phyloP scores from a whole-genome alignment of 441 rosid species.

The Populus trichocarpa region DNA sequence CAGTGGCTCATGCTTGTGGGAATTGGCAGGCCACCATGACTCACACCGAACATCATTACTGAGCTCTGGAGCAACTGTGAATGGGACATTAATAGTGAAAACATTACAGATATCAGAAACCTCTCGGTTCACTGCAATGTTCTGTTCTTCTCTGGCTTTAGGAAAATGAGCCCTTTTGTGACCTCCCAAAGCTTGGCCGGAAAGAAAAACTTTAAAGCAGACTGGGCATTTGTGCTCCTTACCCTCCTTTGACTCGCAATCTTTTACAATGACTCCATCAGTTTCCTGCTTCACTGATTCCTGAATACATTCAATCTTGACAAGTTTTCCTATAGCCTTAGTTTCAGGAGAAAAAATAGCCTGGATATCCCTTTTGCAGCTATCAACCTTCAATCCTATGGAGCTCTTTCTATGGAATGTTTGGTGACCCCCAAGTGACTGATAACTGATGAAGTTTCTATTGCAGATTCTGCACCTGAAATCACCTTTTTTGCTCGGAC shows the following conservation, averaged over 20 bases:
- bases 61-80: slow-evolving; percentile 13
- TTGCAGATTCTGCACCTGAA: slow-evolving; percentile 50
- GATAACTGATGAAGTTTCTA: slow-evolving; percentile 41
- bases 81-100: slow-evolving; percentile 19
- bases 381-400: slow-evolving; percentile 19
- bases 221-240: slow-evolving; percentile 39
- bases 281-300: slow-evolving; percentile 21
- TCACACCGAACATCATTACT: slow-evolving; percentile 22
- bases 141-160: slow-evolving; percentile 21
- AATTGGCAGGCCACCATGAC: slow-evolving; percentile 22
- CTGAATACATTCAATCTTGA: slow-evolving; percentile 14
- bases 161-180: slow-evolving; percentile 50
- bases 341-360: slow-evolving; percentile 20
- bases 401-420: slow-evolving; percentile 40
- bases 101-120: slow-evolving; percentile 15
- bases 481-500: slow-evolving; percentile 20
- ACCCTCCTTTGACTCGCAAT: slow-evolving; percentile 15
- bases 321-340: slow-evolving; percentile 19
- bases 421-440: slow-evolving; percentile 78
- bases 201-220: slow-evolving; percentile 38
- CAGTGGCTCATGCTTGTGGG: slow-evolving; percentile 24
- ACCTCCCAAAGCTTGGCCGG: slow-evolving; percentile 66
- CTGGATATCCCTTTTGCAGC: slow-evolving; percentile 6
- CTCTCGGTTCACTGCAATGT: slow-evolving; percentile 12
- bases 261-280: slow-evolving; percentile 3